These are phyloP conservation scores for Paecilomyces dactylethromorphus DNA, from an alignment of 2,329 filamentous ascomycete species.

Conservation along the genomic window DNA sequence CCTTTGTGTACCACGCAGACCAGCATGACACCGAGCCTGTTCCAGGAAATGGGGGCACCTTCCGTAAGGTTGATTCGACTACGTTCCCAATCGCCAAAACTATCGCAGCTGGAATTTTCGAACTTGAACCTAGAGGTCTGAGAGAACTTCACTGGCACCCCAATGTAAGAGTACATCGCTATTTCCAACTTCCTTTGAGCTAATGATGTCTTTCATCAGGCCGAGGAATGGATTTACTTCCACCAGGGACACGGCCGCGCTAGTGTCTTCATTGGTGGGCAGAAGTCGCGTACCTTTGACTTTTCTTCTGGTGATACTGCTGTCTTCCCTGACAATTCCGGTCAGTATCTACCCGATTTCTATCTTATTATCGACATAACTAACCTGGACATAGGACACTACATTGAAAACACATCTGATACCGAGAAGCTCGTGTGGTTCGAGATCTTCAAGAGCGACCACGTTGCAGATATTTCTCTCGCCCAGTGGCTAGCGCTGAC, in stretches of 20 bases:
- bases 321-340: constrained; percentile 58
- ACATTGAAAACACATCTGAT: constrained; percentile 62
- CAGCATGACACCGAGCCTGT: constrained; percentile 51
- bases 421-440: constrained; percentile 61
- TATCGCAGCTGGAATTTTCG: constrained; percentile 59
- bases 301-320: constrained; percentile 62
- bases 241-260: constrained; percentile 56
- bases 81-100: constrained; percentile 63
- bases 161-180: constrained; percentile 43
- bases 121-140: constrained; percentile 56
- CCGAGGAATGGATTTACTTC: constrained; percentile 68
- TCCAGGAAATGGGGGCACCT: constrained; percentile 55
- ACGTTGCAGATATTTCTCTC: constrained; percentile 59
- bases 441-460: constrained; percentile 63
- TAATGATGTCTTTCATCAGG: constrained; percentile 29
- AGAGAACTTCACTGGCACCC: constrained; percentile 66
- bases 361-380: not conserved
- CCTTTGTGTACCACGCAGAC: constrained; percentile 56
- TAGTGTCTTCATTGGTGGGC: constrained; percentile 58
- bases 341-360: constrained; percentile 14
- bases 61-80: constrained; percentile 59
- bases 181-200: not conserved
- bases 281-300: constrained; percentile 59
- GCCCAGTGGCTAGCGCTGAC: constrained; percentile 66
- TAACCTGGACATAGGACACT: constrained; percentile 44